Percentiles rank a stretch among this genome's conserved stretches.
Conservation (phyloP, 441 rosid genomes). For the Bocquillonia castaneifolia region DNA sequence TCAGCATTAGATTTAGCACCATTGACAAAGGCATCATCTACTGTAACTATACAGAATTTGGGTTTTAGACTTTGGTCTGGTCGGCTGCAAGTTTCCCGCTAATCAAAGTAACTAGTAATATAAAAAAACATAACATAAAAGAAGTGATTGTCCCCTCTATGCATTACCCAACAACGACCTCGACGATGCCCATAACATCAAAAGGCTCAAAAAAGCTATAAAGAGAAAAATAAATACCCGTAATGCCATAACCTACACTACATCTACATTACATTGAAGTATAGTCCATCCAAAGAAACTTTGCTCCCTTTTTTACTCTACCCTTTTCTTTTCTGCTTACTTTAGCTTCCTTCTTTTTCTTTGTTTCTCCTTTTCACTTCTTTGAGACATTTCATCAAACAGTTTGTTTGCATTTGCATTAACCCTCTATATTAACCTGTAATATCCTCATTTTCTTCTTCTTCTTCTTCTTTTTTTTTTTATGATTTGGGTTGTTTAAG, state of each 20-base stretch:
- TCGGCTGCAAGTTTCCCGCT: conserved; percentile 23
- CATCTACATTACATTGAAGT: neutral
- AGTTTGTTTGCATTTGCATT: conserved; percentile 19
- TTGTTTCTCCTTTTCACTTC: neutral
- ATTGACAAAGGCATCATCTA: neutral
- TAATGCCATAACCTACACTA: neutral
- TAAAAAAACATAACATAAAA: conserved; percentile 13
- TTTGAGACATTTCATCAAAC: conserved; percentile 37
- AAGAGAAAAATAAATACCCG: neutral
- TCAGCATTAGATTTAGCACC: neutral
- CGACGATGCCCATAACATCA: conserved; percentile 16
- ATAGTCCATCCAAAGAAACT: neutral
- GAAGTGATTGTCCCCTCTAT: conserved; percentile 38
- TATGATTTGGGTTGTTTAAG: conserved; percentile 13
- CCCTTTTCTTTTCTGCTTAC: neutral
- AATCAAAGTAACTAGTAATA: conserved; percentile 7
- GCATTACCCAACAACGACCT: conserved; percentile 31
- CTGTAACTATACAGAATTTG: neutral
- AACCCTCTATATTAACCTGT: neutral
- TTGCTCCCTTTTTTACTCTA: neutral
- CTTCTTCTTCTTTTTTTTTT: neutral
- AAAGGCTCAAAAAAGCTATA: conserved; percentile 3
- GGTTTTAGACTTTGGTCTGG: neutral
- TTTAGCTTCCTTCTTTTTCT: neutral
- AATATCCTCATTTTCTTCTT: neutral